Evolutionary conservation across 108 stramenopile genomes (phyloP), one percentile per base, ranked within the genome.

Genomic region (Cyclotella sp.): DNA sequence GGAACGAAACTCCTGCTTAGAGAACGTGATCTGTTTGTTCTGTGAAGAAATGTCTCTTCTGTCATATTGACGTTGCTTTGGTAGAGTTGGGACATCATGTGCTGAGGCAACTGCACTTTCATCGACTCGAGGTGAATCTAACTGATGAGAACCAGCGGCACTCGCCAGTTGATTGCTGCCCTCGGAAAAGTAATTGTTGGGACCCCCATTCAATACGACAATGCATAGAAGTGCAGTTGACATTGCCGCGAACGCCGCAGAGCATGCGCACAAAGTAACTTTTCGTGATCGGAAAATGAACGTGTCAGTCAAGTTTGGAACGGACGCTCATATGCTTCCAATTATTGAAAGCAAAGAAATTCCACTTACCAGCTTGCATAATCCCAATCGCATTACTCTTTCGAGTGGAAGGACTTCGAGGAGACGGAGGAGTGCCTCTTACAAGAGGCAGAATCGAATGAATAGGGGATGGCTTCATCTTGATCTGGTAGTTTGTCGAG

Each of bases 281-380:
- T 14, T 64, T 16, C 10, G 19, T 6, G 61, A 43, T 11, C 19
- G 26, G 24, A 30, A 26, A 12, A 52, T 21, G 15, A n/a, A 22
- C 34, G 4, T 28, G 6, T 34, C 7, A 40, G 14, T 29, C 0
- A 51, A 45, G 18, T 21, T 47, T 1, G 40, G n/a, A n/a, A 14
- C 24, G 18, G n/a, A 40, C 64, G 30, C 5, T 41, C 9, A 51
- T 0, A 15, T 11, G 34, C 44, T 0, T n/a, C 5, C 13, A 16
- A 61, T 13, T 21, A 51, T 54, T 9, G 9, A 13, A n/a, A 29
- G 29, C 28, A 8, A 6, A 18, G n/a, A 12, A 45, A 27, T 13
- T 39, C 39, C n/a, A n/a, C 64, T 59, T 52, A 77, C 76, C 76
- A n/a, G 76, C 77, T 59, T 78, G 68, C 49, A 70, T 78, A 14